Evolutionary conservation across 1,284 basidiomycete genomes (phyloP).

Genomic region (Cutaneotrichosporon sp.): DNA sequence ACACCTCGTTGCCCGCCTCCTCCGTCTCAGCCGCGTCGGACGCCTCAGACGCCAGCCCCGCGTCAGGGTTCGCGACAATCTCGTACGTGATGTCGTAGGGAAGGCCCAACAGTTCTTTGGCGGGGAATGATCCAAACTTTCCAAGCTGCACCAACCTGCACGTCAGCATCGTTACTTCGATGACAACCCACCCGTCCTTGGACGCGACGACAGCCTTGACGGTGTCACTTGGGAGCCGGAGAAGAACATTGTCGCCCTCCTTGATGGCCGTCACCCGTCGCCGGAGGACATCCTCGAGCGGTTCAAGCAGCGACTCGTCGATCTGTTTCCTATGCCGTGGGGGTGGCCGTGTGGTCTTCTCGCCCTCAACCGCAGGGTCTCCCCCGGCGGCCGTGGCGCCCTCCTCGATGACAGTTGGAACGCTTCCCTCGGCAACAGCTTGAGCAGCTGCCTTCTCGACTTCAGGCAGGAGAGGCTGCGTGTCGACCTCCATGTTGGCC

Average conservation of each 20-base stretch:
- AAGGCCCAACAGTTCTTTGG: slow-evolving; percentile 44
- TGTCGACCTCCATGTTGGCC: neutral
- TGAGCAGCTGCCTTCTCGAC: no score
- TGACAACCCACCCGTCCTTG: slow-evolving; percentile 39
- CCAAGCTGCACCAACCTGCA: slow-evolving; percentile 47
- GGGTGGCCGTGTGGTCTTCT: neutral
- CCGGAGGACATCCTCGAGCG: slow-evolving; percentile 34
- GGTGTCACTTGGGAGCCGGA: slow-evolving; percentile 48
- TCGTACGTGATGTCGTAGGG: slow-evolving; percentile 52
- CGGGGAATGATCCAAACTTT: slow-evolving; percentile 50
- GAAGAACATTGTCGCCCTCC: slow-evolving; percentile 49
- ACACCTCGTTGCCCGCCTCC: slow-evolving; percentile 6
- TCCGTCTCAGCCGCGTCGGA: slow-evolving; percentile 7
- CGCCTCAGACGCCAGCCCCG: neutral
- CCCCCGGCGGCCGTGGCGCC: neutral
- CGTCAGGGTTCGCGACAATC: slow-evolving; percentile 29
- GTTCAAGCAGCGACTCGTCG: slow-evolving; percentile 14
- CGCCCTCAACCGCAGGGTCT: neutral
- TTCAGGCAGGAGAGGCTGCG: no score
- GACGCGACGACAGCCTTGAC: slow-evolving; percentile 48
- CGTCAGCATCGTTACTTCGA: slow-evolving; percentile 6
- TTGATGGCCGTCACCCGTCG: slow-evolving; percentile 42
- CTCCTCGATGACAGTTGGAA: no score
- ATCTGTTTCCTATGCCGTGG: neutral
- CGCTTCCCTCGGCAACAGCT: no score